phyloP scores from a whole-genome alignment of 2,329 filamentous ascomycete species.

The Pseudocercospora cruenta region DNA sequence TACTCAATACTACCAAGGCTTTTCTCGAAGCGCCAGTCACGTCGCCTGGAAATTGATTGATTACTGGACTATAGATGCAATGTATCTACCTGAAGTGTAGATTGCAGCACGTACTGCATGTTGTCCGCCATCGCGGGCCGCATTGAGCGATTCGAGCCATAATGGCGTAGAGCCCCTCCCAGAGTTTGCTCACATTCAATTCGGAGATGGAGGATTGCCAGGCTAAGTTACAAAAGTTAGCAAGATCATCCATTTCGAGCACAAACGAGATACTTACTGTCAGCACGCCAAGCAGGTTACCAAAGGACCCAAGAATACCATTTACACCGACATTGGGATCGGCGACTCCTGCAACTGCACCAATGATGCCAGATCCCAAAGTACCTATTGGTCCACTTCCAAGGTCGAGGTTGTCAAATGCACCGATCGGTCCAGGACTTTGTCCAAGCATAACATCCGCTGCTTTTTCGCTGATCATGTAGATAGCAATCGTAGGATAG shows the following conservation, averaged over 20 bases:
- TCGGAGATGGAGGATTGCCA: background rate
- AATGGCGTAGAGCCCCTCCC: background rate
- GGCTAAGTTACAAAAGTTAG: background rate
- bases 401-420: constrained; percentile 49
- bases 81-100: background rate
- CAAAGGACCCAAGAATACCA: constrained; percentile 6
- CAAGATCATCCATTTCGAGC: background rate
- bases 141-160: background rate
- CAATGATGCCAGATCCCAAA: constrained; percentile 7
- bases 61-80: background rate
- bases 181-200: background rate
- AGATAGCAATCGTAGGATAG: constrained; percentile 56
- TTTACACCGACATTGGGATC: background rate
- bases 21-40: no score
- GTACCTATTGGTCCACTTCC: constrained; percentile 8
- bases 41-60: no score
- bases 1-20: no score
- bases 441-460: constrained; percentile 61
- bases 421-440: constrained; percentile 59
- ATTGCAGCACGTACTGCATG: background rate
- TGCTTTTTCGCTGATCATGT: constrained; percentile 65
- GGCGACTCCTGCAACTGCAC: background rate
- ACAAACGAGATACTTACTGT: background rate
- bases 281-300: constrained; percentile 2
- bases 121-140: background rate